These are phyloP conservation scores for Verticillium albo-atrum DNA, from an alignment of 2,329 filamentous ascomycete species.

Conservation along the genomic window DNA sequence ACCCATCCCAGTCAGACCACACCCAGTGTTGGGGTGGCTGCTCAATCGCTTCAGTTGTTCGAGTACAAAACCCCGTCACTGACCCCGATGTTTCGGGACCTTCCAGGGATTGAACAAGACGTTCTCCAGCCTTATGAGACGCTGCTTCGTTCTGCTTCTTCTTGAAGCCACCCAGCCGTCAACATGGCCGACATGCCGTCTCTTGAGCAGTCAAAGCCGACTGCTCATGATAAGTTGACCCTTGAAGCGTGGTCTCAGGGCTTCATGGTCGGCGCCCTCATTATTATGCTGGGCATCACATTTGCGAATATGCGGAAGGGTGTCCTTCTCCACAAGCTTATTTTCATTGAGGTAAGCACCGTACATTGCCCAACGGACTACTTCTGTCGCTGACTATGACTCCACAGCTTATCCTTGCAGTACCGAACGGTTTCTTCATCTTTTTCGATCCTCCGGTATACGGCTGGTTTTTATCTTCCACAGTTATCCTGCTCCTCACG, in stretches of 20 bases:
- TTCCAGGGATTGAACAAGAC: not conserved
- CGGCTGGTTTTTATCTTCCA: conserved; percentile 60
- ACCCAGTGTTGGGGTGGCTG: not conserved
- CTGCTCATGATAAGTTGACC: conserved; percentile 14
- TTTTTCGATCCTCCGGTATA: conserved; percentile 48
- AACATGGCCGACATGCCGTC: not conserved
- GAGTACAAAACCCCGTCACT: not conserved
- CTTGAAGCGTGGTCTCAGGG: conserved; percentile 44
- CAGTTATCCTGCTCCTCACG: conserved; percentile 56
- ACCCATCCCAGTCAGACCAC: not conserved
- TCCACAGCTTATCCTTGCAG: conserved; percentile 46
- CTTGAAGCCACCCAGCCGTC: not conserved
- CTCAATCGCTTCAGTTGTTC: not conserved
- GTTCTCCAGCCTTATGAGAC: not conserved
- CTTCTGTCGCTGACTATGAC: not conserved
- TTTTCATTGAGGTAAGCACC: conserved; percentile 37
- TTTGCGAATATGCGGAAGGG: conserved; percentile 43
- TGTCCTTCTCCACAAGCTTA: conserved; percentile 44
- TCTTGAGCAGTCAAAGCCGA: conserved; percentile 9
- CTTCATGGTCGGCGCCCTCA: conserved; percentile 40
- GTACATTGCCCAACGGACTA: not conserved
- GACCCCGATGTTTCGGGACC: not conserved
- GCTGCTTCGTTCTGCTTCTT: not conserved
- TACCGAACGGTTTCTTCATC: conserved; percentile 55
- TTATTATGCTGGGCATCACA: conserved; percentile 44